Percentiles rank a stretch among this genome's conserved stretches.
These are phyloP conservation scores for Wickerhamomyces ciferrii DNA, from an alignment of 805 yeast species.

Conservation along the genomic window DNA sequence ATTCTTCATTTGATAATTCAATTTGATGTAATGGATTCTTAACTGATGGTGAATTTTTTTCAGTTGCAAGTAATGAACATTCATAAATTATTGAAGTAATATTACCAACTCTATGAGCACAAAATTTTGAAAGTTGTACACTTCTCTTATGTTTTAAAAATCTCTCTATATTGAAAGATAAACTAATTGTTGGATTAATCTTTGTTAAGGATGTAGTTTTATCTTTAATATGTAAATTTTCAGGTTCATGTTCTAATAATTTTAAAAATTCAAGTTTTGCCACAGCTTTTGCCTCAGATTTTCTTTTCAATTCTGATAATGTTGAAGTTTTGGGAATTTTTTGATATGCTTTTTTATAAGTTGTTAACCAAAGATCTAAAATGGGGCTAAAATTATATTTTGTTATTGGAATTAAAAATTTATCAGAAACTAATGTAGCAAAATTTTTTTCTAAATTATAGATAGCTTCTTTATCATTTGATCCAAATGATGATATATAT, in stretches of 20 bases:
- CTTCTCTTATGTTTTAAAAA: constrained; percentile 66
- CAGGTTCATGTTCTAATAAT: constrained; percentile 27
- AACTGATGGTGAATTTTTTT: constrained; percentile 43
- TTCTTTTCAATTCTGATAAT: constrained; percentile 49
- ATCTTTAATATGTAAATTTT: constrained; percentile 25
- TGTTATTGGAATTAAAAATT: constrained; percentile 45
- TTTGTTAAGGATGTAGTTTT: constrained; percentile 30
- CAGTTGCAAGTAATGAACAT: constrained; percentile 51
- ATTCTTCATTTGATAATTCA: constrained; percentile 46
- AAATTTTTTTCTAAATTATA: constrained; percentile 32
- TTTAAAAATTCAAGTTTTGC: constrained; percentile 33
- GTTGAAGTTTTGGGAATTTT: constrained; percentile 31
- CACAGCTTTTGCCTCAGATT: constrained; percentile 53
- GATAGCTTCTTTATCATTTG: constrained; percentile 21
- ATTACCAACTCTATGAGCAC: constrained; percentile 64
- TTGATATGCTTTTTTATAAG: constrained; percentile 35
- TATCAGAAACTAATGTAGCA: constrained; percentile 39
- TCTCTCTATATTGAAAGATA: constrained; percentile 60
- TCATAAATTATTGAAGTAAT: constrained; percentile 62
- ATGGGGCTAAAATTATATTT: constrained; percentile 29
- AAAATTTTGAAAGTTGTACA: constrained; percentile 55
- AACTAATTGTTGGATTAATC: constrained; percentile 43
- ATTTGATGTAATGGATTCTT: constrained; percentile 36
- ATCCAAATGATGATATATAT: constrained; percentile 28
- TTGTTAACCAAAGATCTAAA: constrained; percentile 32